Conservation (phyloP, 345 rosid species). For the Moricandia arvensis region DNA sequence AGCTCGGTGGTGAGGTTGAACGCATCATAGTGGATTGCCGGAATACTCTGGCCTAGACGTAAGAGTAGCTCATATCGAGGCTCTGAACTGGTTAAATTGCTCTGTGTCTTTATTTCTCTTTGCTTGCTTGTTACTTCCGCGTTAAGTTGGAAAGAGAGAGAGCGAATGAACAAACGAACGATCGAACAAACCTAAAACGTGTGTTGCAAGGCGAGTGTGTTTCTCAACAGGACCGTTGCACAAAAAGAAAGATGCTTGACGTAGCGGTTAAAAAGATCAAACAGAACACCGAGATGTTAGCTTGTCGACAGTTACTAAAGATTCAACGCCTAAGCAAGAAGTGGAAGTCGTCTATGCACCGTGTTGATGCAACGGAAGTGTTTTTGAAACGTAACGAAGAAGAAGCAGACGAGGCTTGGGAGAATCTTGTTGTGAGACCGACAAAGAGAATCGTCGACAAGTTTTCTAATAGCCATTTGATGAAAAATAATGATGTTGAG, state of each 20-base stretch:
- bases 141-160: too few species aligned
- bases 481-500: conserved; percentile 6
- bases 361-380: conserved; percentile 51
- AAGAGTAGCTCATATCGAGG: too few species aligned
- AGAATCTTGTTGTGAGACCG: conserved; percentile 54
- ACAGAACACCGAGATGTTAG: conserved; percentile 42
- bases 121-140: too few species aligned
- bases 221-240: conserved; percentile 22
- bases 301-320: conserved; percentile 36
- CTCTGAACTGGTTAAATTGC: too few species aligned
- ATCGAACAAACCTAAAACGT: too few species aligned
- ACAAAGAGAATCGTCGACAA: conserved; percentile 48
- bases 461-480: conserved; percentile 36
- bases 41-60: too few species aligned
- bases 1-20: too few species aligned
- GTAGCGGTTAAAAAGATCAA: conserved; percentile 38
- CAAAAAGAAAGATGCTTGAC: conserved; percentile 22
- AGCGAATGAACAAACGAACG: too few species aligned
- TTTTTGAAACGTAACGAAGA: conserved; percentile 44
- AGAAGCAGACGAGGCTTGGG: conserved; percentile 66
- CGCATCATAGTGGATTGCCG: too few species aligned
- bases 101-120: too few species aligned
- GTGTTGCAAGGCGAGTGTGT: too few species aligned
- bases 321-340: conserved; percentile 38
- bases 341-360: conserved; percentile 41